Base-by-base conservation (phyloP, 371 early-diverging fungal genomes). In the Mortierella sp. region DNA sequence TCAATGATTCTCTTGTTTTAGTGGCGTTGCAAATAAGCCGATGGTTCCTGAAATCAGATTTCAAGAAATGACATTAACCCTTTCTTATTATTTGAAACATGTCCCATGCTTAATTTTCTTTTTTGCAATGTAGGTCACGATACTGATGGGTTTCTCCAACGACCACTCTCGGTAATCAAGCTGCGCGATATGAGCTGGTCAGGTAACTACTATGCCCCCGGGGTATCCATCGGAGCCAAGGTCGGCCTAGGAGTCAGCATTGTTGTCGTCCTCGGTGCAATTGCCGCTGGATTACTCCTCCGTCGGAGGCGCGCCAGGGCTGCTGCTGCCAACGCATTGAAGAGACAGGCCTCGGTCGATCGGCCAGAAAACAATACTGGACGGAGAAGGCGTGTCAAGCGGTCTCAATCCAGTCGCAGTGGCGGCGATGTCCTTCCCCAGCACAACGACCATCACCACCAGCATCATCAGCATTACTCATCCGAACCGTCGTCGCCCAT, bases 241-340 rank as follows among this genome's bases (percentile, higher is more conserved):
- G 71, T 84, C n/a, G 84, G 84, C 10, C 76, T 84, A 1, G 72
- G 60, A 1, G 2, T 84, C 58, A 84, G 75, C 16, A 24, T 75
- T 21, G 65, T 75, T 12, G 75, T 84, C 4, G 84, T 84, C 7
- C 16, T 80, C 0, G 73, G 81, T 6, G 84, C 84, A 27, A 80
- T 84, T 58, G 18, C 73, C 29, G 84, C 84, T 11, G 84, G 84
- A 18, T 70, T 84, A 18, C 29, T 32, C 44, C 44, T 84, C n/a
- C 83, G 83, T 24, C 44, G 77, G 63, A 56, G 65, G 44, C 70
- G 83, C 18, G 74, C 21, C 51, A 79, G 63, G 54, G 68, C 49
- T 74, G 68, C 79, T 4, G 65, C 63, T 3, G n/a, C 32, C 3
- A 35, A 60, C 32, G 51, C n/a, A 0, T 21, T 35, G 29, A 75